Base-by-base conservation (phyloP, 2,329 filamentous ascomycete species). In the Pleomassaria siparia region DNA sequence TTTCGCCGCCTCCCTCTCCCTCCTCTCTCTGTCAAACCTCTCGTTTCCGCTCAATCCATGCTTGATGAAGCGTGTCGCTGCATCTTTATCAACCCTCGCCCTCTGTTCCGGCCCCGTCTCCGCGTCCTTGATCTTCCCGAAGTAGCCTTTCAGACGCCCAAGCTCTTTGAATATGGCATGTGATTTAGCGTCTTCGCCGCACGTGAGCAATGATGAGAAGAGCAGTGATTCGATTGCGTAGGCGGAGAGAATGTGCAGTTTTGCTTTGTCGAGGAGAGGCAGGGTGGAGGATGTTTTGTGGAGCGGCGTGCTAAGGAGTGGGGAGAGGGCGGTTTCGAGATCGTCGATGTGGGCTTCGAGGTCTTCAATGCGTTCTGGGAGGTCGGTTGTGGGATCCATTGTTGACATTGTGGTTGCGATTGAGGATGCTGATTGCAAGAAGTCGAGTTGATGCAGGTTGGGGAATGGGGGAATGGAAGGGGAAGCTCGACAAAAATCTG, bases 211-310 rank as follows among this genome's bases (percentile, higher is more conserved):
- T 53, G 88, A 86, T 43, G 87, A 88, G 72, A 95, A 97, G 7
- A 99, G 75, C 9, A 96, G 76, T 0, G 91, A 95, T 65, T 97
- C 92, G 54, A 99, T 86, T 0, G 91, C 82, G 70, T 97, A 99
- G 15, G 90, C 87, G 43, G 86, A 80, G 16, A 95, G 78, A n/a
- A 94, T 86, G 67, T 95, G 90, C 50, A 96, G 84, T 74, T 97
- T 96, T 7, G 94, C 91, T 74, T 90, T 91, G 76, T 97, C 92
- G 51, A 99, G 80, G n/a, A 97, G 79, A 1, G 92, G 91, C 7
- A 97, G 79, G 66, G 90, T 90, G 46, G 84, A 85, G 4, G 89
- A 84, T 47, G 83, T 81, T 32, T 86, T 82, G 42, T 83, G 76
- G 35, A 96, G 74, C 1, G 80, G 71, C 41, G 79, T 79, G 28